phyloP scores from a whole-genome alignment of 805 yeast genomes.

The Nakazawaea anatomiae region DNA sequence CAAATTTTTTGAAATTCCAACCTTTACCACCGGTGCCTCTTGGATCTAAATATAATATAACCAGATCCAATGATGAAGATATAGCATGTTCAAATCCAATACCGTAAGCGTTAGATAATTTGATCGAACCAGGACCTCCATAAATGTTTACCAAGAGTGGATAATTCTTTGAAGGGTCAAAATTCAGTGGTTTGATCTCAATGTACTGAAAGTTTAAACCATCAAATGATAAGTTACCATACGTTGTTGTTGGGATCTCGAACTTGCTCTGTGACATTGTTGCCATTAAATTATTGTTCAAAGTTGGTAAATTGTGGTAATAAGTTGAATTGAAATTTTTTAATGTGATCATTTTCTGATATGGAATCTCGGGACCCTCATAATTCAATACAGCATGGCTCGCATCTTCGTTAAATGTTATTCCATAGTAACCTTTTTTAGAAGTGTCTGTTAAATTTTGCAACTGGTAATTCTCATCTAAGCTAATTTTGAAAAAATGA shows the following conservation, averaged over 20 bases:
- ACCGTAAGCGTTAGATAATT: conserved; percentile 38
- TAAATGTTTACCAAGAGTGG: conserved; percentile 66
- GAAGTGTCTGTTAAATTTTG: conserved; percentile 25
- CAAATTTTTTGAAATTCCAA: conserved; percentile 58
- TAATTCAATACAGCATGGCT: conserved; percentile 42
- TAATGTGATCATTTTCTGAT: conserved; percentile 32
- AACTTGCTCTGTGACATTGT: neutral
- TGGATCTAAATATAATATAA: conserved; percentile 68
- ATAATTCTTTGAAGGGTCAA: conserved; percentile 37
- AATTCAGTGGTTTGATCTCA: conserved; percentile 57
- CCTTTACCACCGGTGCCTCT: conserved; percentile 80
- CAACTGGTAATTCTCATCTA: conserved; percentile 22
- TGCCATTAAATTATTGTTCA: conserved; percentile 5
- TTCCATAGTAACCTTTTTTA: conserved; percentile 39
- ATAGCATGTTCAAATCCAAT: conserved; percentile 56
- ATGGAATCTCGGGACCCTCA: conserved; percentile 44
- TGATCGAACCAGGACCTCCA: conserved; percentile 80
- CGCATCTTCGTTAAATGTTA: conserved; percentile 52
- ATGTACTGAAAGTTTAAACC: conserved; percentile 42
- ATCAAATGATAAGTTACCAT: conserved; percentile 26
- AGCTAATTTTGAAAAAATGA: conserved; percentile 48
- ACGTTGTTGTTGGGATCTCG: conserved; percentile 47
- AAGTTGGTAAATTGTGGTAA: neutral
- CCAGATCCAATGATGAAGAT: conserved; percentile 49
- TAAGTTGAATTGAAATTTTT: conserved; percentile 2